Conservation (phyloP, 75 land plant genomes). For the Isoetes taiwanensis region DNA sequence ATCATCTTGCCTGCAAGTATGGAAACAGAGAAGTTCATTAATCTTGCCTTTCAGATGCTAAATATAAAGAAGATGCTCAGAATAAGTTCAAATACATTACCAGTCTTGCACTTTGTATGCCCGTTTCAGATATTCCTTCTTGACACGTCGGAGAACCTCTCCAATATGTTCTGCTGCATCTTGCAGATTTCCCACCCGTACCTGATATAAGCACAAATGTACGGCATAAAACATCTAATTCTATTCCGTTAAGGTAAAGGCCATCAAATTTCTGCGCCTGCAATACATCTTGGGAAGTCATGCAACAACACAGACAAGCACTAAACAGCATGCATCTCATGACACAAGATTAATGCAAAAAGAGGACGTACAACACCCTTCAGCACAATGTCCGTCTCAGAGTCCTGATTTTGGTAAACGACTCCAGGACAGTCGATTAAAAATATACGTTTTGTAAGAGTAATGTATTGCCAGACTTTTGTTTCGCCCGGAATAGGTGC, state of each 20-base stretch:
- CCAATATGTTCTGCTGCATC: slow-evolving; percentile 96
- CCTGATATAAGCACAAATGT: slow-evolving; percentile 26
- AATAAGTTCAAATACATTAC: slow-evolving; percentile 27
- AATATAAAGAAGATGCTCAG: neutral
- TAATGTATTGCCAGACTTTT: slow-evolving; percentile 98
- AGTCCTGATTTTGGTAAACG: slow-evolving; percentile 74
- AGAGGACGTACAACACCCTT: slow-evolving; percentile 86
- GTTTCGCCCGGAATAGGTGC: slow-evolving; percentile 99
- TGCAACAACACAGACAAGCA: slow-evolving; percentile 1
- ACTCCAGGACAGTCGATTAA: slow-evolving; percentile 98
- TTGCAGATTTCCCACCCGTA: slow-evolving; percentile 77
- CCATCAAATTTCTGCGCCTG: neutral
- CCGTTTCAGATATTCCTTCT: slow-evolving; percentile 75
- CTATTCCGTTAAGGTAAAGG: neutral
- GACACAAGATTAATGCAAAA: no score
- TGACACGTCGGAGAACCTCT: slow-evolving; percentile 77
- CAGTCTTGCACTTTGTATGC: slow-evolving; percentile 85
- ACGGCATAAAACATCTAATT: neutral
- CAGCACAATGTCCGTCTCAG: slow-evolving; percentile 88
- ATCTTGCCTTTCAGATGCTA: neutral
- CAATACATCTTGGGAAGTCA: neutral
- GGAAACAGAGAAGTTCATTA: neutral
- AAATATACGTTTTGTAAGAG: slow-evolving; percentile 88
- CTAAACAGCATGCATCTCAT: no score
- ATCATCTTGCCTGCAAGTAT: slow-evolving; percentile 52